Base-by-base conservation (phyloP, 306 rosid genomes). In the Acacia confusa region DNA sequence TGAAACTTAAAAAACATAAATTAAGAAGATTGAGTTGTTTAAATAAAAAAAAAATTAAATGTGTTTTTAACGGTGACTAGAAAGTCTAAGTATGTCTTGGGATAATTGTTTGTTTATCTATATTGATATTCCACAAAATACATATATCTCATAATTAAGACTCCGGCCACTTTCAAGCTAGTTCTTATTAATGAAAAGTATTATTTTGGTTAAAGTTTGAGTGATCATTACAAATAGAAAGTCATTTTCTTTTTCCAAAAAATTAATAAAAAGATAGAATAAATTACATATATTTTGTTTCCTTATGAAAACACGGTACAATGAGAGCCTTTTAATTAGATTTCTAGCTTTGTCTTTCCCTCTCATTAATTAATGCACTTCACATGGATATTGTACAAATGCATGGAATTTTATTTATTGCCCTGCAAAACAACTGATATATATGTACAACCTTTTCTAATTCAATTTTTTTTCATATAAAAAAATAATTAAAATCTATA, bases 311-410 rank as follows among this genome's bases (percentile, higher is more conserved):
- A 11, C 61, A 57, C 25, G 13, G 30, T 9, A 57, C 4, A 57
- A 57, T 22, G 64, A 11, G 64, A 11, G 28, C 30, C 24, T 57
- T 57, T n/a, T 55, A 44, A n/a, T 6, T 7, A 52, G 14, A 28
- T 55, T 57, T 25, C 36, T 19, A 61, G 36, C 68, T 61, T 60
- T 50, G 19, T 71, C 9, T 20, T 70, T 70, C 73, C 16, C 17
- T 25, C 15, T 76, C 48, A 66, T 52, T 67, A 58, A 60, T 77
- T 57, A 77, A 76, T 43, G 55, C 44, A 40, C 71, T 9, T 43
- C 53, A 57, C 76, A 66, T 66, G 45, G 48, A 40, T 50, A 32
- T 32, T 41, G 69, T 38, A 75, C 25, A 13, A 13, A 75, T 58
- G 67, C 36, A 53, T 55, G 68, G 32, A 57, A n/a, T 38, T 75